Evolutionary conservation across 768 basidiomycete genomes (phyloP), one percentile per base, ranked within the genome.

Genomic region (Hortiboletus flavorubellus): DNA sequence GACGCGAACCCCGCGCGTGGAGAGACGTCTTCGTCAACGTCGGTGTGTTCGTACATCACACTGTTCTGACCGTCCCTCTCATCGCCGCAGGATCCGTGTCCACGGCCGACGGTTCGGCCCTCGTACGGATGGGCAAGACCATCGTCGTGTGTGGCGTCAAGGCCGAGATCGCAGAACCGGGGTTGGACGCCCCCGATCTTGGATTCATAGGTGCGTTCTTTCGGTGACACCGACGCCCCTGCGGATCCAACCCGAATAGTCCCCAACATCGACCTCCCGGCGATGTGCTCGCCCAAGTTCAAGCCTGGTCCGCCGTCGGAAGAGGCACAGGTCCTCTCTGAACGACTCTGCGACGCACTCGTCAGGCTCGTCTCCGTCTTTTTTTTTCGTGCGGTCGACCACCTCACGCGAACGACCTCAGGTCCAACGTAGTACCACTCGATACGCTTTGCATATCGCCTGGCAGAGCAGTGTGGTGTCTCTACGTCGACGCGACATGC

Each of bases 91-190:
- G 93, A 49, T 96, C 95, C 3, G 89, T 99, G 74, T 87, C 91
- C 1, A 98, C 97, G 0, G 94, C 97, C 0, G 82, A 94, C 59
- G 94, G 95, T 0, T 97, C 94, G 5, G 86, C 95, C 0, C 85
- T 99, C 39, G 91, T 98, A 5, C 78, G 93, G 29, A 68, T 98
- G 55, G 97, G 97, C 18, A 81, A 91, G 45, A 97, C 96, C n/a
- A 98, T 93, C 1, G 78, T 98, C 37, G 91, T 98, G 0, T 98
- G 95, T 64, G 97, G 97, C 1, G 84, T 99, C 60, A 98, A 97
- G 68, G 94, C 93, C 14, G 95, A 98, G 72, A 87, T 96, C 39
- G 87, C 93, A 29, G 91, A 93, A 64, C 96, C 96, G 5, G 89
- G 91, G 61, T 67, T 96, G 16, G 86, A 93, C 59, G 71, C 71